phyloP scores from a whole-genome alignment of 345 rosid genomes.

The Sisymbrium irio region DNA sequence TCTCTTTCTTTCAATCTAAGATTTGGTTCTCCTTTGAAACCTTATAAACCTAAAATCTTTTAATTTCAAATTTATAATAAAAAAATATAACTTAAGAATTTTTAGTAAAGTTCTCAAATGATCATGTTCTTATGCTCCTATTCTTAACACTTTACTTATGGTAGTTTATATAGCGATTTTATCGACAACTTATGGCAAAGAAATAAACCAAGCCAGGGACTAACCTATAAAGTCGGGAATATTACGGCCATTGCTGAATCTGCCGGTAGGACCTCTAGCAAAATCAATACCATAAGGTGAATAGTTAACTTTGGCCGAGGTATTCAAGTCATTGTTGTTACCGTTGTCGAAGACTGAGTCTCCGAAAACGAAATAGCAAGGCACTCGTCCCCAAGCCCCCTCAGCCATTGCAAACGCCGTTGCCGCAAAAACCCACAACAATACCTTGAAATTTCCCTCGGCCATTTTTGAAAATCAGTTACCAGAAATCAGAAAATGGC shows the following conservation, averaged over 20 bases:
- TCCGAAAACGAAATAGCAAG: slow-evolving; percentile 69
- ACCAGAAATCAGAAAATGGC: neutral
- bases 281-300: slow-evolving; percentile 65
- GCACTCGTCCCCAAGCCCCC: slow-evolving; percentile 29
- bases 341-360: slow-evolving; percentile 60
- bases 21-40: too few species aligned
- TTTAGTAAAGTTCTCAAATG: too few species aligned
- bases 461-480: neutral
- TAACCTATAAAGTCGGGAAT: slow-evolving; percentile 53
- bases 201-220: neutral
- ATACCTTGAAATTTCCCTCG: slow-evolving; percentile 1
- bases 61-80: too few species aligned
- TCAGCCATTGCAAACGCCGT: slow-evolving; percentile 5
- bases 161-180: neutral
- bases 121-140: too few species aligned
- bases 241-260: slow-evolving; percentile 58
- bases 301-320: slow-evolving; percentile 48
- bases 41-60: too few species aligned
- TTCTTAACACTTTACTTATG: too few species aligned
- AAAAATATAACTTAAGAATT: too few species aligned
- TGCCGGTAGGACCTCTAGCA: slow-evolving; percentile 53
- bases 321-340: slow-evolving; percentile 47
- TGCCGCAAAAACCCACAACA: slow-evolving; percentile 6
- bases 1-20: too few species aligned
- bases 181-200: neutral